phyloP scores from a whole-genome alignment of 129 eudicot species.

The Helianthus annuus region HanXRQr2.0-SUNRISE NC_035446.2:172497367-172497866 shows the following conservation, averaged over 20 bases:
- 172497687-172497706: background rate
- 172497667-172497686: conserved; percentile 2
- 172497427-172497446: conserved; percentile 73
- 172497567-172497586: conserved; percentile 87
- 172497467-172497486: conserved; percentile 87
- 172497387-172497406: background rate
- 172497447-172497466: conserved; percentile 77
- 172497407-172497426: conserved; percentile 31
- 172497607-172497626: conserved; percentile 93
- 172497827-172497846: too few relatives aligned
- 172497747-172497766: background rate
- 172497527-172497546: conserved; percentile 40
- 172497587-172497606: conserved; percentile 88
- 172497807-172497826: too few relatives aligned
- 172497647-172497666: background rate
- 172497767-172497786: too few relatives aligned
- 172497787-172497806: too few relatives aligned
- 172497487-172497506: conserved; percentile 85
- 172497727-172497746: conserved; percentile 6
- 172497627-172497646: conserved; percentile 51
- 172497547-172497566: conserved; percentile 72
- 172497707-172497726: background rate
- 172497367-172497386: background rate
- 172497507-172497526: conserved; percentile 52
- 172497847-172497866: too few relatives aligned